phyloP scores from a whole-genome alignment of 148 eudicot genomes.

The Diospyros lotus region DNA sequence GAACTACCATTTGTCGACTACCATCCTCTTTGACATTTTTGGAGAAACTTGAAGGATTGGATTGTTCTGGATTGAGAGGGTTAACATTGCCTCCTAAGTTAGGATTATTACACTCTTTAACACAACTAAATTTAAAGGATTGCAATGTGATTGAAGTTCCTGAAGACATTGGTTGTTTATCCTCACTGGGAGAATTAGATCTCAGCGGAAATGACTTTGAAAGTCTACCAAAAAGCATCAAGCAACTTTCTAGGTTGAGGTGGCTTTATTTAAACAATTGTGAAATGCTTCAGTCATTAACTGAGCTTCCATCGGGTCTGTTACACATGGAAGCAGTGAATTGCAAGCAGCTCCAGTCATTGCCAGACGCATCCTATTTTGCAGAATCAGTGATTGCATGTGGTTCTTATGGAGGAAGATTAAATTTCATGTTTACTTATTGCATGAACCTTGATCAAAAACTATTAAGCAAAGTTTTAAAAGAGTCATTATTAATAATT shows the following conservation, averaged over 20 bases:
- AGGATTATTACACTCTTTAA: background rate
- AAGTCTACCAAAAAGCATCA: background rate
- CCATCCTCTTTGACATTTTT: background rate
- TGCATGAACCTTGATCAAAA: background rate
- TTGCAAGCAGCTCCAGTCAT: background rate
- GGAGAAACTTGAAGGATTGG: background rate
- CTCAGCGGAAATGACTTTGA: background rate
- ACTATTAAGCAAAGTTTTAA: background rate
- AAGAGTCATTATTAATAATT: background rate
- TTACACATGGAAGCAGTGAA: background rate
- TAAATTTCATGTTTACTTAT: background rate
- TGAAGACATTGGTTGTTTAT: background rate
- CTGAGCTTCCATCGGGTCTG: background rate
- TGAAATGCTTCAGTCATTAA: background rate
- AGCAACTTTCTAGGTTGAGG: background rate
- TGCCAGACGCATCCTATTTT: background rate
- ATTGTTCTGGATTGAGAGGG: background rate
- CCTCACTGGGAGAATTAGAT: background rate
- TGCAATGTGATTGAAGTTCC: background rate
- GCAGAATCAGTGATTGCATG: background rate
- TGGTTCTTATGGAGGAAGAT: background rate
- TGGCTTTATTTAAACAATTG: background rate
- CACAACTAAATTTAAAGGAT: too few relatives aligned
- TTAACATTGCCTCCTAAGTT: background rate
- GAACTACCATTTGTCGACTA: background rate